Conservation (phyloP, 495 filamentous ascomycete genomes). For the Aspergillus nidulans region DNA sequence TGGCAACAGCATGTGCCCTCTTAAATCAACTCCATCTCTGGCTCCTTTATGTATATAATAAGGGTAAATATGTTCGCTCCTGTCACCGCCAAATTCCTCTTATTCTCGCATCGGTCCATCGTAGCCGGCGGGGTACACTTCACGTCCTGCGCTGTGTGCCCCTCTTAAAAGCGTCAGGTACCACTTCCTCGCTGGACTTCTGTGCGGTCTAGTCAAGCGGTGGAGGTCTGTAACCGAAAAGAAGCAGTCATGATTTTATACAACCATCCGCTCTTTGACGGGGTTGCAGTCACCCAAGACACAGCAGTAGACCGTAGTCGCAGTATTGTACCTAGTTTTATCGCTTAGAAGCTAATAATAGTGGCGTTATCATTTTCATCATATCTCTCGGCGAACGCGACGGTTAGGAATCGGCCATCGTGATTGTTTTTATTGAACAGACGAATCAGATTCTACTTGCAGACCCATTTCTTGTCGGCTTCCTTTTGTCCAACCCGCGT, state of each 20-base stretch:
- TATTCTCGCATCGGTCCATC: not conserved
- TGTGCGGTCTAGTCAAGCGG: not conserved
- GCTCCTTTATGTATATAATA: not conserved
- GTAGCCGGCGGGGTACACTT: not conserved
- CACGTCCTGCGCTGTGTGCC: slow-evolving; percentile 7
- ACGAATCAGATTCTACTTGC: slow-evolving; percentile 22
- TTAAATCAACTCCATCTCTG: not conserved
- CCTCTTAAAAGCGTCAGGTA: not conserved
- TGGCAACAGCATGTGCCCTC: not conserved
- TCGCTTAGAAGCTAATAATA: not conserved
- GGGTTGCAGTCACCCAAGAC: not conserved
- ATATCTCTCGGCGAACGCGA: not conserved
- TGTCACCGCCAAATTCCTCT: not conserved
- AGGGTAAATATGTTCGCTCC: not conserved
- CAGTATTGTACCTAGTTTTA: not conserved
- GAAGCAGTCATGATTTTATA: not conserved
- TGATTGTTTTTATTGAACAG: not conserved
- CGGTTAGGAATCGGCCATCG: too few species aligned
- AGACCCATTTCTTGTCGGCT: slow-evolving; percentile 61
- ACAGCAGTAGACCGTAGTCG: not conserved
- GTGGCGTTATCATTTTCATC: not conserved
- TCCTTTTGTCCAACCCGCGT: slow-evolving; percentile 59
- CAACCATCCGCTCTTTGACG: not conserved
- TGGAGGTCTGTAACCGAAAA: not conserved
- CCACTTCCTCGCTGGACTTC: not conserved